Conservation (phyloP, 345 rosid species). For the Ceriops zippeliana region DNA sequence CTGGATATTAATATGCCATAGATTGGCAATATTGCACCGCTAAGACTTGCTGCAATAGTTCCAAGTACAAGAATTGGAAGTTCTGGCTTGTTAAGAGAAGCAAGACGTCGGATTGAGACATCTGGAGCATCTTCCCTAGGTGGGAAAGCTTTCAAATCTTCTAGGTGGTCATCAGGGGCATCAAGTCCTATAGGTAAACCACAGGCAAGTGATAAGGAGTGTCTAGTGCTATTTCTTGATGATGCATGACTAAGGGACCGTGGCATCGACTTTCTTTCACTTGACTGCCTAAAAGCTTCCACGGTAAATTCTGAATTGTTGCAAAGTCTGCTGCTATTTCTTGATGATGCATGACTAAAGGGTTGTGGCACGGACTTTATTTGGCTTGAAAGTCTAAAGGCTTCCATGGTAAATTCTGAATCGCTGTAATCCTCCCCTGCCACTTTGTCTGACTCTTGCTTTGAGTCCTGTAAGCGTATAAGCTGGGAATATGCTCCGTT, state of each 20-base stretch:
- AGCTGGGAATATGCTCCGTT: constrained; percentile 86
- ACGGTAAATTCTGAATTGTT: not conserved
- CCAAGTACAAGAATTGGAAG: constrained; percentile 35
- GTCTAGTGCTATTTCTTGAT: constrained; percentile 51
- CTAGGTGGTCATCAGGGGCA: constrained; percentile 26
- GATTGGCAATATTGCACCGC: constrained; percentile 52
- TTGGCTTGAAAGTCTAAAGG: constrained; percentile 22
- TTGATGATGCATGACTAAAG: constrained; percentile 24
- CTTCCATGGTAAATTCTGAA: constrained; percentile 12
- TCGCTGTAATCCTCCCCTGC: constrained; percentile 10
- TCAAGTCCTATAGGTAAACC: constrained; percentile 48
- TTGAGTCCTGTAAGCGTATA: constrained; percentile 59
- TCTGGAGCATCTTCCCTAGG: constrained; percentile 31
- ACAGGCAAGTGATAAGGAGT: constrained; percentile 53
- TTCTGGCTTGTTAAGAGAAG: constrained; percentile 40
- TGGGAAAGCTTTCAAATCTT: constrained; percentile 32
- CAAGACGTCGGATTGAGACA: constrained; percentile 35
- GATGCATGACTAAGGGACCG: constrained; percentile 54
- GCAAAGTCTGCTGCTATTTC: constrained; percentile 14
- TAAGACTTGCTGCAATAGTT: constrained; percentile 22
- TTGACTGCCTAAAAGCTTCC: not conserved
- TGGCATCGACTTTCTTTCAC: not conserved
- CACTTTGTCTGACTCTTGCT: constrained; percentile 27
- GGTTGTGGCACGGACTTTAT: constrained; percentile 18
- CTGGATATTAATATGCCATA: constrained; percentile 57